Percentiles rank a stretch among this genome's conserved stretches.
phyloP scores from a whole-genome alignment of 2,329 filamentous ascomycete genomes.

The Penicillium sp. region DNA sequence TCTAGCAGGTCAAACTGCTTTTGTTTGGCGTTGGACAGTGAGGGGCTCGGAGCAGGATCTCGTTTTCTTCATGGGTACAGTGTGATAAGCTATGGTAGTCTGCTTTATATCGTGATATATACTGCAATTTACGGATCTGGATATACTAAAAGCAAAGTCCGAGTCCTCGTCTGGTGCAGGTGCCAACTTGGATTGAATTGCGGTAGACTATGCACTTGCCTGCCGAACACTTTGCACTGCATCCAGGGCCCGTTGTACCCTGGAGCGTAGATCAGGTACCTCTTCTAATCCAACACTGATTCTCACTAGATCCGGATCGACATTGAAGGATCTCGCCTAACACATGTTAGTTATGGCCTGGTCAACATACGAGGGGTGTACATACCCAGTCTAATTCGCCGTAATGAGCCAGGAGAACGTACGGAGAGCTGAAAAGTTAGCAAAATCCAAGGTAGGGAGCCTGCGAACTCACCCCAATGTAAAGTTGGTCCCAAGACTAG shows the following conservation, averaged over 20 bases:
- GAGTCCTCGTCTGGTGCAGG: neutral
- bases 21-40: neutral
- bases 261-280: constrained; percentile 59
- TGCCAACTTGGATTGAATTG: neutral
- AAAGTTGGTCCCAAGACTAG: constrained; percentile 94
- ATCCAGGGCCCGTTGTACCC: constrained; percentile 68
- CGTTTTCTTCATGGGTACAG: constrained; percentile 9
- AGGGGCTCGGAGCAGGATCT: constrained; percentile 3
- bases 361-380: constrained; percentile 12
- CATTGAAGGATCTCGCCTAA: constrained; percentile 71
- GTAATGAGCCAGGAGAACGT: constrained; percentile 89
- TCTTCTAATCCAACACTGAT: constrained; percentile 91
- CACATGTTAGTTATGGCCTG: constrained; percentile 14
- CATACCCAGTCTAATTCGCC: constrained; percentile 81
- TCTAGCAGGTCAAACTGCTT: constrained; percentile 12
- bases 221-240: constrained; percentile 43
- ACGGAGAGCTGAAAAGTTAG: constrained; percentile 65
- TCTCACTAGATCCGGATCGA: constrained; percentile 75
- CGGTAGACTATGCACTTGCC: constrained; percentile 5
- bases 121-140: constrained; percentile 15
- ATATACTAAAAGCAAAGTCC: neutral
- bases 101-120: constrained; percentile 7
- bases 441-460: neutral
- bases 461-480: constrained; percentile 62
- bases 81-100: neutral